Evolutionary conservation across 2,329 filamentous ascomycete species (phyloP).

Genomic region (Colletotrichum melonis): DNA sequence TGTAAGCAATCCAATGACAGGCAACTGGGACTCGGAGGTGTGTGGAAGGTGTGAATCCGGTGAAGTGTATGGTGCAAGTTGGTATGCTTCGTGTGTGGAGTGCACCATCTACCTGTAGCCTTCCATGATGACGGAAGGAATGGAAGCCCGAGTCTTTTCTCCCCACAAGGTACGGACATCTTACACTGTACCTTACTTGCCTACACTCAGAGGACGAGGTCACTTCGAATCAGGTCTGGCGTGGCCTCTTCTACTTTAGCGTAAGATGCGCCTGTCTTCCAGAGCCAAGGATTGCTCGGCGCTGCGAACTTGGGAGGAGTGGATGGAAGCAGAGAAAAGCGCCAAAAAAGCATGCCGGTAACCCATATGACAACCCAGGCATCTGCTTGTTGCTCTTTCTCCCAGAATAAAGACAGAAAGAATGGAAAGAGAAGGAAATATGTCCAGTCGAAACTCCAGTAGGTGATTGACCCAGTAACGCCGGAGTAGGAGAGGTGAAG

Average conservation of each 20-base stretch:
- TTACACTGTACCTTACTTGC: no score
- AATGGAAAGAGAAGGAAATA: background rate
- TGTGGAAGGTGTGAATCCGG: background rate
- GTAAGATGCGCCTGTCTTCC: background rate
- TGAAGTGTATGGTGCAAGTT: background rate
- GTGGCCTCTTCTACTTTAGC: background rate
- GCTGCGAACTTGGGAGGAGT: constrained; percentile 6
- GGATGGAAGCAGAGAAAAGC: constrained; percentile 15
- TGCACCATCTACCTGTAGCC: background rate
- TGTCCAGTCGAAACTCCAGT: background rate
- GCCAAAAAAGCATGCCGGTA: background rate
- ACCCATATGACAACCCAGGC: constrained; percentile 9
- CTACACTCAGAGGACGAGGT: background rate
- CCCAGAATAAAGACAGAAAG: background rate
- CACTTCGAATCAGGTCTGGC: background rate
- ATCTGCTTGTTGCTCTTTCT: background rate
- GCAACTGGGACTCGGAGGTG: background rate
- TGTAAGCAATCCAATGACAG: background rate
- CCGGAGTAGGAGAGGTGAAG: background rate
- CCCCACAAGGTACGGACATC: background rate
- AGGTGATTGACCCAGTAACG: background rate
- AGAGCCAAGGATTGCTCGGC: constrained; percentile 8
- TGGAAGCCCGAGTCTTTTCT: background rate
- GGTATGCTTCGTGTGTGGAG: background rate
- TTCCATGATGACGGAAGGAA: background rate